A percentile compares a stretch with the other conserved stretches of the same genome.
These are phyloP conservation scores for Coemansia erecta DNA, from an alignment of 192 early-diverging fungal species.

Conservation along the genomic window DNA sequence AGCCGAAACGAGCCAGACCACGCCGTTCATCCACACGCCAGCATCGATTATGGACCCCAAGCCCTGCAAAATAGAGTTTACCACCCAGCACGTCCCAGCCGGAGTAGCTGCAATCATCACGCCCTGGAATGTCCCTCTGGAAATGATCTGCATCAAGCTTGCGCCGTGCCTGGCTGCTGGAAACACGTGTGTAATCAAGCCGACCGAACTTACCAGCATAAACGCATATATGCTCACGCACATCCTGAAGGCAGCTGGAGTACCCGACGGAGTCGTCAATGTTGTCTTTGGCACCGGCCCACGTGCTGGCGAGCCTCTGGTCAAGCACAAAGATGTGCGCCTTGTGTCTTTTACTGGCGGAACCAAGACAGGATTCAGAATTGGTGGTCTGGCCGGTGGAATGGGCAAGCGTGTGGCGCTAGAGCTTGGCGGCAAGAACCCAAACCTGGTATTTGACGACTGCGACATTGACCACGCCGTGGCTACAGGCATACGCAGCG, in stretches of 20 bases:
- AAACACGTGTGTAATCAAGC: constrained; percentile 76
- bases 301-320: constrained; percentile 67
- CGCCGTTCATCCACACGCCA: constrained; percentile 3
- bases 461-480: constrained; percentile 71
- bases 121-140: constrained; percentile 74
- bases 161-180: constrained; percentile 77
- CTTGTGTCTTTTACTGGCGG: constrained; percentile 80
- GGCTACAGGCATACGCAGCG: constrained; percentile 60
- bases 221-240: constrained; percentile 63
- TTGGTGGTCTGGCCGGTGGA: constrained; percentile 61
- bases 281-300: constrained; percentile 77
- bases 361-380: constrained; percentile 61
- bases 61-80: constrained; percentile 40
- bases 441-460: constrained; percentile 76
- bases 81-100: constrained; percentile 65
- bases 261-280: constrained; percentile 81
- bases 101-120: constrained; percentile 78
- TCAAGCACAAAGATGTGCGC: constrained; percentile 63
- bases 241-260: constrained; percentile 65
- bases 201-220: constrained; percentile 68
- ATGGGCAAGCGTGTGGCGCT: constrained; percentile 76
- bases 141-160: constrained; percentile 78
- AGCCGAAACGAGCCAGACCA: constrained; percentile 32
- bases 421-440: constrained; percentile 86
- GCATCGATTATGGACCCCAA: constrained; percentile 50